Conservation (phyloP, 345 rosid species). For the Boechera divaricarpa region DNA sequence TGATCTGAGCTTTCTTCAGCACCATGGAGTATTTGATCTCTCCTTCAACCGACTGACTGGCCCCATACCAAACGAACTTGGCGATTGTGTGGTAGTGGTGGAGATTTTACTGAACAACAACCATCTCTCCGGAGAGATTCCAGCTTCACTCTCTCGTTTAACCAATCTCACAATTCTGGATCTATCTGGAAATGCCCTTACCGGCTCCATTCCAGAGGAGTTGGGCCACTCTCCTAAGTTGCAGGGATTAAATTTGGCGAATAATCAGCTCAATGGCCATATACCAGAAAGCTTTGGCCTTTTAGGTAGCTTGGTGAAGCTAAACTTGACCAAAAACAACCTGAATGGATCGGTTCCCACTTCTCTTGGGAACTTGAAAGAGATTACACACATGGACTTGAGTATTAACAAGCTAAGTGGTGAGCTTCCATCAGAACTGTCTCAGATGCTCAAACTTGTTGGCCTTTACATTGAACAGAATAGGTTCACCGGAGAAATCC, state of each 20-base stretch:
- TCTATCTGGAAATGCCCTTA: conserved; percentile 68
- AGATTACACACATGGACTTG: conserved; percentile 78
- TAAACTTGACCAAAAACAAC: conserved; percentile 71
- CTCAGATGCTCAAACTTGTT: conserved; percentile 67
- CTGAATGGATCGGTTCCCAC: conserved; percentile 64
- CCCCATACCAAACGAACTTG: conserved; percentile 70
- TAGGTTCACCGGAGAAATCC: conserved; percentile 65
- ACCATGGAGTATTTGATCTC: conserved; percentile 78
- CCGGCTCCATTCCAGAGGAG: conserved; percentile 68
- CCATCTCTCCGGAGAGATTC: conserved; percentile 73
- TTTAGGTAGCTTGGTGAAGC: conserved; percentile 71
- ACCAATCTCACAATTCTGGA: conserved; percentile 76
- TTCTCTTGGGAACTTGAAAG: conserved; percentile 72
- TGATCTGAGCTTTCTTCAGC: conserved; percentile 81
- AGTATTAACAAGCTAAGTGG: conserved; percentile 70
- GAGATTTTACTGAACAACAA: conserved; percentile 72
- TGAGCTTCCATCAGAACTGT: conserved; percentile 63
- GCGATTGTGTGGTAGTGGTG: conserved; percentile 69
- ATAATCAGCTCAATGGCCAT: conserved; percentile 68
- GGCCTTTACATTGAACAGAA: conserved; percentile 79
- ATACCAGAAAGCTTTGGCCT: conserved; percentile 73
- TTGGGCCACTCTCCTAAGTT: conserved; percentile 65
- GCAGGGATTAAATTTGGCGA: conserved; percentile 82
- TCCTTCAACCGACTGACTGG: conserved; percentile 75
- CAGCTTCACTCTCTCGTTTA: conserved; percentile 67